Evolutionary conservation across 2,329 filamentous ascomycete species (phyloP), one percentile per base, ranked within the genome.

Genomic region (Lecanicillium sp.): DNA sequence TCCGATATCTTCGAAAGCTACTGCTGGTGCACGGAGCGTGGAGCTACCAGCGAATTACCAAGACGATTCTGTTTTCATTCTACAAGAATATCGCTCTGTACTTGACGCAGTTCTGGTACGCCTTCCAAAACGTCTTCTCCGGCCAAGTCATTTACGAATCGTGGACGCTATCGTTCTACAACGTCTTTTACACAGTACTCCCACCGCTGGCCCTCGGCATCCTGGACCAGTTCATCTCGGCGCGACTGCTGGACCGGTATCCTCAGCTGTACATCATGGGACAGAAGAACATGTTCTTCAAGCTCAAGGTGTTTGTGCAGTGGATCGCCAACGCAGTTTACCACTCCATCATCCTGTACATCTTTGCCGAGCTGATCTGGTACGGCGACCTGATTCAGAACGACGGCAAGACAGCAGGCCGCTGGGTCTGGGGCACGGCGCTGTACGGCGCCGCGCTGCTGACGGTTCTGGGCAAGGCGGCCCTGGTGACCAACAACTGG

Each of bases 21-120:
- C 74, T 97, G 19, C 75, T 98, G 18, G 92, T 98, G 10, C 92
- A 98, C 56, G 92, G 92, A 17, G 83, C 89, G 5, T 98, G 92
- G 92, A 94, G 87, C 58, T 98, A 98, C 58, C 90, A 96, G 59
- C 84, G 92, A 43, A 84, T 98, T 58, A 90, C 85, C 73, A 95
- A 94, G 66, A 88, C 94, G 43, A 97, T 98, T 53, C 64, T 98
- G 46, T 98, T 95, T 65, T 97, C 92, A 6, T 98, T 97, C 62
- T 98, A 98, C 73, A 98, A 98, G 73, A 98, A 98, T 65, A 96
- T 97, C 49, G 84, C 89, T 15, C 71, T 98, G 45, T 98, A 97
- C 66, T 89, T 98, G 84, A 98, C 94, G 44, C 94, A 98, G 59
- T 98, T 98, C 59, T 98, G 94, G 87, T 97, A 92, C 64, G 87